Evolutionary conservation across 2,329 filamentous ascomycete genomes (phyloP).

Genomic region (Calonectria ilicicola): DNA sequence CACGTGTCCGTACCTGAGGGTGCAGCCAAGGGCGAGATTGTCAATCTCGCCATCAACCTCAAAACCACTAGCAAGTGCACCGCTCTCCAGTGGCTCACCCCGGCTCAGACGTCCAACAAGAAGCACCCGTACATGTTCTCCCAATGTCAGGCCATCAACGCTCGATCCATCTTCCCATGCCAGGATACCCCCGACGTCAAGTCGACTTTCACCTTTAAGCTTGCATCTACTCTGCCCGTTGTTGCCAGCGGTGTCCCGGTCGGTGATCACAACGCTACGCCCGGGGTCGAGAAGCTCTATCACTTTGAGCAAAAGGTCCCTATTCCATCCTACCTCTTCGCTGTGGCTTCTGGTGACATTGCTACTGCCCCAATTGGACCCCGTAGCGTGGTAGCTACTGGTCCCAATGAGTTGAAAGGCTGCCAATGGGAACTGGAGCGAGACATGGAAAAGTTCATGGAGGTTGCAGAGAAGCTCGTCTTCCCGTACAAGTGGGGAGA

Average conservation of each 20-base stretch:
- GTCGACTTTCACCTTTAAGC: slow-evolving; percentile 90
- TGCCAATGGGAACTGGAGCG: slow-evolving; percentile 93
- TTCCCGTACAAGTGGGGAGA: slow-evolving; percentile 94
- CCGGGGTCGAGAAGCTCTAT: slow-evolving; percentile 73
- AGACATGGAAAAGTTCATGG: slow-evolving; percentile 92
- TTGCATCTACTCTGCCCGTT: slow-evolving; percentile 89
- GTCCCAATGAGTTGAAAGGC: slow-evolving; percentile 85
- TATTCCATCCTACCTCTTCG: slow-evolving; percentile 94
- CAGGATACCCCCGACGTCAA: slow-evolving; percentile 98
- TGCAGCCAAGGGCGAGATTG: slow-evolving; percentile 62
- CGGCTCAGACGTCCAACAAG: slow-evolving; percentile 93
- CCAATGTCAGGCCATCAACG: slow-evolving; percentile 97
- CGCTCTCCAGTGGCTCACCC: slow-evolving; percentile 94
- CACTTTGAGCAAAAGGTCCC: slow-evolving; percentile 91
- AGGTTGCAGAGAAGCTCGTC: slow-evolving; percentile 83
- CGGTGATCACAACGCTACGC: slow-evolving; percentile 56
- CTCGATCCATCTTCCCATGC: slow-evolving; percentile 92
- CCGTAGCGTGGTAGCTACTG: slow-evolving; percentile 85
- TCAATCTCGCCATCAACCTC: slow-evolving; percentile 74
- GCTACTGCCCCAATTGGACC: slow-evolving; percentile 88
- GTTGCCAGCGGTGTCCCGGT: slow-evolving; percentile 85
- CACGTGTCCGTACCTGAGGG: slow-evolving; percentile 71
- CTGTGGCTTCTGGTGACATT: slow-evolving; percentile 89
- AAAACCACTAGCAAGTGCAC: slow-evolving; percentile 90
- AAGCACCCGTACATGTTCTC: slow-evolving; percentile 98